Conservation (phyloP, 2,329 filamentous ascomycete genomes). For the Phaeosphaeria sp. region DNA sequence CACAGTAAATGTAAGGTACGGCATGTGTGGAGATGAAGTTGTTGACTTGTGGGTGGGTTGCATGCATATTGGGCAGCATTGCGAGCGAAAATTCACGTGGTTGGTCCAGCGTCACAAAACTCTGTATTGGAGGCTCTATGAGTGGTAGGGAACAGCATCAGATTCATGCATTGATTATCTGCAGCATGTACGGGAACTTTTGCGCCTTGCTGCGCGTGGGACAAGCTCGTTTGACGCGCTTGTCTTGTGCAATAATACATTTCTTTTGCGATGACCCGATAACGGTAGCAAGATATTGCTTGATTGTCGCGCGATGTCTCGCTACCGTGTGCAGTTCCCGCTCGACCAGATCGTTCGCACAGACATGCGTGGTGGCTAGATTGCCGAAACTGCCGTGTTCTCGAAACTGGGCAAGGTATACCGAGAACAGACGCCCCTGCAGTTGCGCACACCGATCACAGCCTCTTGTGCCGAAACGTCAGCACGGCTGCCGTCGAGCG, state of each 20-base stretch:
- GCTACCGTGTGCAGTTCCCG: not conserved
- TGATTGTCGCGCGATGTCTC: not conserved
- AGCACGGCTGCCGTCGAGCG: slow-evolving; percentile 8
- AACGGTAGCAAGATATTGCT: not conserved
- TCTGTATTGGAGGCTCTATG: not conserved
- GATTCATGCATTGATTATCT: not conserved
- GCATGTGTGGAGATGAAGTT: not conserved
- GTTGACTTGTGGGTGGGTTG: not conserved
- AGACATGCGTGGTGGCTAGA: not conserved
- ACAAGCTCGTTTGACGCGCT: not conserved
- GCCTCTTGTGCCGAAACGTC: not conserved
- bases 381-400: not conserved
- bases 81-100: not conserved
- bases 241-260: not conserved
- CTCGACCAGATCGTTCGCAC: not conserved
- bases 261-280: not conserved
- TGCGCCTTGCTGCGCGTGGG: not conserved
- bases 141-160: not conserved
- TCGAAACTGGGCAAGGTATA: not conserved
- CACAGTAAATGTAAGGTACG: not conserved
- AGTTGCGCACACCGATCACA: slow-evolving; percentile 3
- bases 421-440: not conserved
- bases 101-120: not conserved
- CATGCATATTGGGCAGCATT: not conserved
- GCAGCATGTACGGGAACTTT: not conserved